Base-by-base conservation (phyloP, 805 yeast species). In the Torulaspora delbrueckii region DNA sequence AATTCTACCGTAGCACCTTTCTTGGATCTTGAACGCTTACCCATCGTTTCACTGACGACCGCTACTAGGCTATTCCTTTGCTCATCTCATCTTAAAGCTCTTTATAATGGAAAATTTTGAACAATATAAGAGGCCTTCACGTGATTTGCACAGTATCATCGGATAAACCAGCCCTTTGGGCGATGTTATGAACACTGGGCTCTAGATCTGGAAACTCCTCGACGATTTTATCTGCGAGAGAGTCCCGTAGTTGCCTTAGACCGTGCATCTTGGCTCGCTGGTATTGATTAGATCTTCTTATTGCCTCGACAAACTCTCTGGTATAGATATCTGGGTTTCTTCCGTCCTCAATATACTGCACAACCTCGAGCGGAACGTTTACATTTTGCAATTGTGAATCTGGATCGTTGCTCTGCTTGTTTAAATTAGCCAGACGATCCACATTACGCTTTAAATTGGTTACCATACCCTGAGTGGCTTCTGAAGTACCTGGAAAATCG, bases 291-390 rank as follows among this genome's bases (percentile, higher is more conserved):
- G 89, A 81, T 56, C 87, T 82, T 32, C 89, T 82, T n/a, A 93
- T 84, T 28, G 91, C 86, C 62, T 93, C 99, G 12, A 91, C 87
- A 67, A 93, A 93, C 68, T 93, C 99, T 62, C 99, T 77, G 0
- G 98, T 89, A 66, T 93, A 93, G 32, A 93, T 89, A 61, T 93
- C 98, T 0, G 99, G 98, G 61, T 93, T 93, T 55, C 99, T 74
- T 2, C 99, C 99, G 59, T 88, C 95, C 60, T 93, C 98, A 31
- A 93, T 87, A 60, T 93, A 93, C 51, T 84, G 82, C 10, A 89
- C 71, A n/a, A 90, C 90, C 59, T 90, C 96, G 31, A 84, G 64
- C 1, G 96, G 96, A 3, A 86, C 74, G 1, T 81, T 67, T 3
- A 76, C 66, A 7, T 68, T 59, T 23, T 67, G 62, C 16, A 78